These are phyloP conservation scores for Diutina ranongensis DNA, from an alignment of 1,139 yeast species.

Conservation along the genomic window DNA sequence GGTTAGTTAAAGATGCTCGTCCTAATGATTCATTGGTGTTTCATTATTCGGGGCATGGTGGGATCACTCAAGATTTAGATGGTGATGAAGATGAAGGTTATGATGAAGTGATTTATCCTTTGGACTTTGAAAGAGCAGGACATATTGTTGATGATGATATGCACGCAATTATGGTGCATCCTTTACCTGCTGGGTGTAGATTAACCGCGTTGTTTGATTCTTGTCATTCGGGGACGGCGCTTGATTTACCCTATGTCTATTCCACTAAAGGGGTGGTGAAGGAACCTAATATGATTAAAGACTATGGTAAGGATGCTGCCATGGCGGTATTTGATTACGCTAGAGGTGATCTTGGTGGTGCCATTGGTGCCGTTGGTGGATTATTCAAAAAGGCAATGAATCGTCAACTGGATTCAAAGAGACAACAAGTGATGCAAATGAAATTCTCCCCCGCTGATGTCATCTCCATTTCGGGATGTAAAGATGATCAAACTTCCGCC, in stretches of 20 bases:
- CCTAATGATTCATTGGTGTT: constrained; percentile 82
- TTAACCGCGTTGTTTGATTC: constrained; percentile 85
- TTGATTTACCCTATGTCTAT: constrained; percentile 82
- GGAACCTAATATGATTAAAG: constrained; percentile 81
- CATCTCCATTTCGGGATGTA: constrained; percentile 78
- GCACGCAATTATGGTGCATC: constrained; percentile 71
- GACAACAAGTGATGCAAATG: constrained; percentile 26
- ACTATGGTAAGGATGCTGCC: constrained; percentile 69
- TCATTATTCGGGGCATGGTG: constrained; percentile 95
- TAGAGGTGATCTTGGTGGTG: constrained; percentile 53
- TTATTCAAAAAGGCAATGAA: constrained; percentile 35
- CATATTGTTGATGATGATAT: constrained; percentile 75
- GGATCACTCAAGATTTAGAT: constrained; percentile 63
- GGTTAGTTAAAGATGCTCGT: constrained; percentile 75
- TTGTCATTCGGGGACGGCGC: constrained; percentile 87
- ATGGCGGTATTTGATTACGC: constrained; percentile 65
- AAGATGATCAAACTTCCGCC: constrained; percentile 73
- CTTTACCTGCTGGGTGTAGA: constrained; percentile 73
- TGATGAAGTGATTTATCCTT: constrained; percentile 87
- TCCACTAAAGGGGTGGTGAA: constrained; percentile 86
- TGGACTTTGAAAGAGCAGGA: constrained; percentile 68
- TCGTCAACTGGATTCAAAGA: constrained; percentile 15
- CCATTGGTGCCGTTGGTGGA: constrained; percentile 28
- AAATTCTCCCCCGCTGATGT: constrained; percentile 88
- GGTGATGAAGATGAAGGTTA: constrained; percentile 89